Conservation (phyloP, 1,284 basidiomycete genomes). For the Gomphus bonarii region DNA sequence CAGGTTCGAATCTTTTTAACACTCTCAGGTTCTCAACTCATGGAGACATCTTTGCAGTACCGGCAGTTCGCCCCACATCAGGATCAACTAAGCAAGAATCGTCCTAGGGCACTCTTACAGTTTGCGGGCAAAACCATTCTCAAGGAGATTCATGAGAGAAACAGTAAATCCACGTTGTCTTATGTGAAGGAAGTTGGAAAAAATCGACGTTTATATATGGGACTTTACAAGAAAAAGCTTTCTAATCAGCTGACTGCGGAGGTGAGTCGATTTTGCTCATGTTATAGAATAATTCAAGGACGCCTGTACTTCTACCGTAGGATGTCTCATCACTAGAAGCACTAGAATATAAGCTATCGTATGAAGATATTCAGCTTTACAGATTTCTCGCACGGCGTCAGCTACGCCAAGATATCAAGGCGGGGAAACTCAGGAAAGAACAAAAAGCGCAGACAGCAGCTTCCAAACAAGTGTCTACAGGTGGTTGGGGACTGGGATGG, state of each 20-base stretch:
- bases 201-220: conserved; percentile 77
- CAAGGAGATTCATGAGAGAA: conserved; percentile 79
- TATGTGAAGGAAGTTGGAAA: conserved; percentile 87
- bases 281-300: background rate
- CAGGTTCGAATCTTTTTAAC: conserved; percentile 40
- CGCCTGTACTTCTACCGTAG: conserved; percentile 26
- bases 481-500: conserved; percentile 72
- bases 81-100: conserved; percentile 53
- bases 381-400: conserved; percentile 90
- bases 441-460: conserved; percentile 36
- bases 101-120: conserved; percentile 62
- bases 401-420: conserved; percentile 76
- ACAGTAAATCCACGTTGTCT: conserved; percentile 85
- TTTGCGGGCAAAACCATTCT: conserved; percentile 83
- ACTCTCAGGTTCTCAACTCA: background rate
- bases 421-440: conserved; percentile 59
- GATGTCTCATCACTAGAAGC: conserved; percentile 52
- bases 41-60: conserved; percentile 43
- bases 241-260: conserved; percentile 44
- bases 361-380: conserved; percentile 97
- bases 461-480: conserved; percentile 27
- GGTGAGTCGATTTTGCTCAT: conserved; percentile 23
- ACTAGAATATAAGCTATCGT: conserved; percentile 79
- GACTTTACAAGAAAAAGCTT: conserved; percentile 76
- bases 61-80: conserved; percentile 66